Percentiles rank a stretch among this genome's conserved stretches.
phyloP scores from a whole-genome alignment of 768 basidiomycete species.

The Russula dissimulans region DNA sequence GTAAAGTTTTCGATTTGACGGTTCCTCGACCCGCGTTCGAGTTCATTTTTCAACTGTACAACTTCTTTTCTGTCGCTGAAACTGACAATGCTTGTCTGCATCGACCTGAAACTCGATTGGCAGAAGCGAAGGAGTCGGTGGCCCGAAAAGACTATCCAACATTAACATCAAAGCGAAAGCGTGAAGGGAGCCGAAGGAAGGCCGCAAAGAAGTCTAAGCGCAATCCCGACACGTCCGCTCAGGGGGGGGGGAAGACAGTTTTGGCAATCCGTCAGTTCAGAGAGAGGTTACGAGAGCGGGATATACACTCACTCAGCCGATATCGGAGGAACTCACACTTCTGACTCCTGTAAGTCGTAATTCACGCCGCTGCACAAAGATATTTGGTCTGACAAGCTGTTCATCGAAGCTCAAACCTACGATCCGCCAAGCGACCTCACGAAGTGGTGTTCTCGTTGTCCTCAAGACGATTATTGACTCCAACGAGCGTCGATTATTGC shows the following conservation, averaged over 20 bases:
- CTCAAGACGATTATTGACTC: background rate
- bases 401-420: background rate
- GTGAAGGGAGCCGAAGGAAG: too few species aligned
- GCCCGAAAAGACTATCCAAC: background rate
- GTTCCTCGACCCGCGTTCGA: background rate
- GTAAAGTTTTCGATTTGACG: background rate
- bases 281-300: background rate
- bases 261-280: background rate
- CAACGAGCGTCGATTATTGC: background rate
- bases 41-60: background rate
- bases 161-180: too few species aligned
- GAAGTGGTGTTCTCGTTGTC: background rate
- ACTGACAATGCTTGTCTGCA: background rate
- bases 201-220: too few species aligned
- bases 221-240: too few species aligned
- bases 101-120: background rate
- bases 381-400: background rate
- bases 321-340: background rate
- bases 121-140: background rate
- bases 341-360: background rate
- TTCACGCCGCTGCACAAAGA: background rate
- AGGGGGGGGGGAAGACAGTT: background rate
- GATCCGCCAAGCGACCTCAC: background rate
- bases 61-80: background rate
- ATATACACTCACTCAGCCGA: background rate